Evolutionary conservation across 768 basidiomycete genomes (phyloP).

Genomic region (Russula ochroleuca): DNA sequence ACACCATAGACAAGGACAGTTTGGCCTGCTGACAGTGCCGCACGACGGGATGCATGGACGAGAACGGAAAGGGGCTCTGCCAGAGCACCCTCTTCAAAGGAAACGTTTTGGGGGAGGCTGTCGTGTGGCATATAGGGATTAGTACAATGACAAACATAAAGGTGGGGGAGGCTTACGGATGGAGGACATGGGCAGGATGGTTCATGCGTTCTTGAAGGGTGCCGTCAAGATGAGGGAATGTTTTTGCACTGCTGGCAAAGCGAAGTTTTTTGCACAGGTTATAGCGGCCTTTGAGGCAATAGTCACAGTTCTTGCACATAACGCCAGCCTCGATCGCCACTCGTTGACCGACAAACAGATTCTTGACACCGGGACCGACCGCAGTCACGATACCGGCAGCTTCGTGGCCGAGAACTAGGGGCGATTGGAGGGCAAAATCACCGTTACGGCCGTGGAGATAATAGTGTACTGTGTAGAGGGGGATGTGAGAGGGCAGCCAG

Average conservation of each 20-base stretch:
- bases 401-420: constrained; percentile 92
- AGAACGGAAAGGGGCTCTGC: constrained; percentile 94
- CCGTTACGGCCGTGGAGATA: constrained; percentile 87
- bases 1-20: constrained; percentile 86
- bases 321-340: constrained; percentile 94
- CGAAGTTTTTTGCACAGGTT: constrained; percentile 90
- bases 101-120: constrained; percentile 71
- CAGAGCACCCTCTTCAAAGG: constrained; percentile 78
- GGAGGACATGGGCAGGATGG: constrained; percentile 80
- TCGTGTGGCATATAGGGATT: constrained; percentile 6
- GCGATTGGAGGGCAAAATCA: constrained; percentile 80
- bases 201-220: constrained; percentile 85
- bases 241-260: constrained; percentile 86
- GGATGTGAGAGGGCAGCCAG: neutral
- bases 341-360: constrained; percentile 70
- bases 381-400: constrained; percentile 82
- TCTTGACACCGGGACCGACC: constrained; percentile 65
- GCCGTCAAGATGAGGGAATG: constrained; percentile 90
- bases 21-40: constrained; percentile 47
- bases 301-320: constrained; percentile 72
- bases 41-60: constrained; percentile 54
- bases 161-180: constrained; percentile 57
- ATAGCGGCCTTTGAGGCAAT: constrained; percentile 74
- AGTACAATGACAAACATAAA: constrained; percentile 4
- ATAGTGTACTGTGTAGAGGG: constrained; percentile 68